These are phyloP conservation scores for Coniochaeta ligniaria DNA, from an alignment of 2,329 filamentous ascomycete species.

Conservation along the genomic window DNA sequence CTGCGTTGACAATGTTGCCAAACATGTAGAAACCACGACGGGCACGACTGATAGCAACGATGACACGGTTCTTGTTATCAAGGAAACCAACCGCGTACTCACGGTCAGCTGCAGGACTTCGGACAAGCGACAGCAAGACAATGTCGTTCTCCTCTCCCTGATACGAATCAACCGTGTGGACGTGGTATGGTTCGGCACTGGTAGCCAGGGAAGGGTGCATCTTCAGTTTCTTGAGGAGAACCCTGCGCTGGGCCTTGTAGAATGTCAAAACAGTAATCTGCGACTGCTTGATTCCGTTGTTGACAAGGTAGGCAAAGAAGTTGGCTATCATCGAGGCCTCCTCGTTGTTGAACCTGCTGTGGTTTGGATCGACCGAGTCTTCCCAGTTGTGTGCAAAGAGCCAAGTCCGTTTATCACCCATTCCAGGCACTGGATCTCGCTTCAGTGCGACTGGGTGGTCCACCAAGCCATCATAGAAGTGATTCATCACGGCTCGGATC, in stretches of 20 bases:
- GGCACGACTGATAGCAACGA: slow-evolving; percentile 61
- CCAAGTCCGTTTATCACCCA: slow-evolving; percentile 26
- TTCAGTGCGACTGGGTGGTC: slow-evolving; percentile 36
- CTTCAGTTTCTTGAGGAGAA: slow-evolving; percentile 44
- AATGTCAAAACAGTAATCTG: slow-evolving; percentile 80
- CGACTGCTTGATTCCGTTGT: slow-evolving; percentile 52
- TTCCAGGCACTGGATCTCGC: slow-evolving; percentile 35
- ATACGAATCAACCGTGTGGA: slow-evolving; percentile 81
- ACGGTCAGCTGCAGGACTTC: slow-evolving; percentile 49
- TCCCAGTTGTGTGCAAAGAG: slow-evolving; percentile 48
- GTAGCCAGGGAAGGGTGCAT: slow-evolving; percentile 16
- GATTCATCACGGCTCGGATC: slow-evolving; percentile 35
- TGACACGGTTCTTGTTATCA: slow-evolving; percentile 49
- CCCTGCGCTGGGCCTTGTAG: slow-evolving; percentile 75
- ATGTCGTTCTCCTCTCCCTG: slow-evolving; percentile 89
- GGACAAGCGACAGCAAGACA: slow-evolving; percentile 71
- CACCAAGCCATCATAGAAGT: slow-evolving; percentile 36
- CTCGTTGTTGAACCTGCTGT: slow-evolving; percentile 59
- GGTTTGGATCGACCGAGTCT: slow-evolving; percentile 55
- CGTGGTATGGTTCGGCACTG: slow-evolving; percentile 36
- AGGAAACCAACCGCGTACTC: slow-evolving; percentile 62
- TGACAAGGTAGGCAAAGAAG: slow-evolving; percentile 64
- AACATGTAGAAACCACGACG: slow-evolving; percentile 78
- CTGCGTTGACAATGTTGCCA: slow-evolving; percentile 57
- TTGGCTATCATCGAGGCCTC: slow-evolving; percentile 73